Conservation (phyloP, 768 basidiomycete genomes). For the Coprinellus aureogranulatus region DNA sequence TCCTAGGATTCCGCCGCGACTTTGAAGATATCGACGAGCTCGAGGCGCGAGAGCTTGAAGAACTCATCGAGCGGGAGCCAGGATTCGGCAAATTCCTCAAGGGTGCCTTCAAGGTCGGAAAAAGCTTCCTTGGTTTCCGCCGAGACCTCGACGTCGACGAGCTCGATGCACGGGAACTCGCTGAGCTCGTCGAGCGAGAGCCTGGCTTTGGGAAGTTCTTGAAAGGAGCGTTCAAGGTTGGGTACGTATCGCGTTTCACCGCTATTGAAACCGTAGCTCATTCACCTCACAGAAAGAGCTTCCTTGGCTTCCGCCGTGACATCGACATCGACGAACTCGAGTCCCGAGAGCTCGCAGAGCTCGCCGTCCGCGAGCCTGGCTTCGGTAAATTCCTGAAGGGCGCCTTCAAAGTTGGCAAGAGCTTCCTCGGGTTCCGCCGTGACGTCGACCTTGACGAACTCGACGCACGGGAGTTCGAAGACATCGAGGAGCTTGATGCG, state of each 20-base stretch:
- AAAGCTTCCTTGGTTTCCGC: neutral
- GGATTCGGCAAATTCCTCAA: neutral
- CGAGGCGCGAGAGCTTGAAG: neutral
- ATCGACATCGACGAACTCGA: neutral
- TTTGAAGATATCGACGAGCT: neutral
- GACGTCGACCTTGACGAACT: neutral
- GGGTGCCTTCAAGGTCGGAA: neutral
- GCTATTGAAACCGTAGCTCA: neutral
- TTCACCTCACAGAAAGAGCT: no score
- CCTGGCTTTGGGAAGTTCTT: no score
- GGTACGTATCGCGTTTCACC: neutral
- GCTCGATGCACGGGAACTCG: neutral
- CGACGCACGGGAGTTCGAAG: neutral
- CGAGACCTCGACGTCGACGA: neutral
- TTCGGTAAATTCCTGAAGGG: neutral
- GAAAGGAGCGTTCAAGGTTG: no score
- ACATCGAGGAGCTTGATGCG: neutral
- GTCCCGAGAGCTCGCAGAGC: neutral
- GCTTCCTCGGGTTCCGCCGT: neutral
- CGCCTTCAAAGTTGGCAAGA: neutral
- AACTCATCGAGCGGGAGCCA: neutral
- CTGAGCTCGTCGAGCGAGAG: no score
- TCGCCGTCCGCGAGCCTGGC: no score
- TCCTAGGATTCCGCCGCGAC: neutral
- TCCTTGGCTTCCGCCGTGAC: neutral